These are phyloP conservation scores for Aureobasidium sp. DNA, from an alignment of 2,329 filamentous ascomycete species.

Conservation along the genomic window DNA sequence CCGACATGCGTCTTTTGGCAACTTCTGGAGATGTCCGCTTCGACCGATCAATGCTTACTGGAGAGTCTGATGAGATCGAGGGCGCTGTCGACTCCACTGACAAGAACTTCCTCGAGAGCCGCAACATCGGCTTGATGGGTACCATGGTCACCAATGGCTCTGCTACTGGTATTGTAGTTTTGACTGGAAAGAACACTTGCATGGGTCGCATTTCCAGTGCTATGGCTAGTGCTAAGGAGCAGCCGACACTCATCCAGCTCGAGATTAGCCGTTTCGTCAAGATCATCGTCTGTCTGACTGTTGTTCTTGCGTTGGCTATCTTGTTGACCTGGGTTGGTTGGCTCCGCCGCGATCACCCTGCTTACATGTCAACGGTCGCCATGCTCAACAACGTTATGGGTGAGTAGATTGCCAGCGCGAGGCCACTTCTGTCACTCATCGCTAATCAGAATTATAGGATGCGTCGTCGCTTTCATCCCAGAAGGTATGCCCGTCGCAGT, in stretches of 20 bases:
- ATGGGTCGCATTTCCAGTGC: conserved; percentile 39
- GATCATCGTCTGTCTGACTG: conserved; percentile 37
- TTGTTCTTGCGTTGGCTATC: conserved; percentile 35
- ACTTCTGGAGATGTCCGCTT: conserved; percentile 40
- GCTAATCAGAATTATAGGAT: conserved; percentile 8
- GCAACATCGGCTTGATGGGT: conserved; percentile 41
- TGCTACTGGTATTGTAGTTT: conserved; percentile 35
- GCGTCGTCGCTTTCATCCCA: conserved; percentile 27
- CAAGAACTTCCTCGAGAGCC: conserved; percentile 37
- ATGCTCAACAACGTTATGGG: conserved; percentile 44
- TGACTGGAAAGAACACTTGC: conserved; percentile 36
- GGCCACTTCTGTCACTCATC: neutral
- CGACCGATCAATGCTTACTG: conserved; percentile 38
- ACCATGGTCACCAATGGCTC: conserved; percentile 38
- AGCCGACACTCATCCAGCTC: conserved; percentile 35
- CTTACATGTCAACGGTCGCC: conserved; percentile 37
- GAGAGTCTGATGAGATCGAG: conserved; percentile 39
- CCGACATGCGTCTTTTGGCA: conserved; percentile 36
- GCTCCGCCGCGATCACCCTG: conserved; percentile 33
- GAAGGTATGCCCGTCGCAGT: conserved; percentile 28
- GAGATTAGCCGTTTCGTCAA: conserved; percentile 41
- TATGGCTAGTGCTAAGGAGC: conserved; percentile 33
- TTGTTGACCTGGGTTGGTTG: conserved; percentile 42
- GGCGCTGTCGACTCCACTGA: conserved; percentile 36
- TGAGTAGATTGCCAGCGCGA: neutral